Evolutionary conservation across 306 rosid genomes (phyloP).

Genomic region (Cicer judaicum): DNA sequence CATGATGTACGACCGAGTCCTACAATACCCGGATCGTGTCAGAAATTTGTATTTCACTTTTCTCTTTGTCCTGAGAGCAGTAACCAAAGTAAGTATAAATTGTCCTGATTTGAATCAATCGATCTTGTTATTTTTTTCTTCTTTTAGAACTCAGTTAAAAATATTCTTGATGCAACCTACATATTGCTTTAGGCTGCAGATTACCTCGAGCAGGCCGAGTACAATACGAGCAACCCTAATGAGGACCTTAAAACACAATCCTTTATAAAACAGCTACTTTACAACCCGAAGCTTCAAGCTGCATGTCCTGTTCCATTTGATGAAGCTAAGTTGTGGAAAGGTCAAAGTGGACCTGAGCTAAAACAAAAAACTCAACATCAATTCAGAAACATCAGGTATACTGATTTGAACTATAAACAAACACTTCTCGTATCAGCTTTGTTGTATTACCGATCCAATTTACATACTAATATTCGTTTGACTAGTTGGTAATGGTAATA

Average conservation of each 20-base stretch:
- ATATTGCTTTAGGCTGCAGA: conserved; percentile 75
- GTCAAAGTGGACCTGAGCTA: conserved; percentile 93
- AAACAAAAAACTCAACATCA: conserved; percentile 87
- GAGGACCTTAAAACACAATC: conserved; percentile 90
- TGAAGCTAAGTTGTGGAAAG: conserved; percentile 98
- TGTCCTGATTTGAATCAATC: conserved; percentile 16
- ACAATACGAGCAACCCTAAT: conserved; percentile 71
- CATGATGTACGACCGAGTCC: conserved; percentile 80
- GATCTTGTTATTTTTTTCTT: conserved; percentile 7
- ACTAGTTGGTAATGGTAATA: conserved; percentile 27
- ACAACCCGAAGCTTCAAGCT: conserved; percentile 78
- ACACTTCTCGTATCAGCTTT: conserved; percentile 22
- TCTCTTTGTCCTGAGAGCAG: conserved; percentile 96
- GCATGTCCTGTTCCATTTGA: conserved; percentile 99
- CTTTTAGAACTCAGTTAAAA: conserved; percentile 20
- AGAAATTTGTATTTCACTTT: conserved; percentile 89
- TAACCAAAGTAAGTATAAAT: conserved; percentile 74
- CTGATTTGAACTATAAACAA: not conserved
- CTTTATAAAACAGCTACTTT: conserved; percentile 75
- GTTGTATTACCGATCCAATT: conserved; percentile 19
- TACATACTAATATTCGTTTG: not conserved
- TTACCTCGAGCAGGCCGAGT: conserved; percentile 92
- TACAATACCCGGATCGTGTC: conserved; percentile 87
- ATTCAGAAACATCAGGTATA: conserved; percentile 92
- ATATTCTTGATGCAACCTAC: conserved; percentile 36